These are phyloP conservation scores for Diaporthe ampelina DNA, from an alignment of 2,329 filamentous ascomycete species.

Conservation along the genomic window DNA sequence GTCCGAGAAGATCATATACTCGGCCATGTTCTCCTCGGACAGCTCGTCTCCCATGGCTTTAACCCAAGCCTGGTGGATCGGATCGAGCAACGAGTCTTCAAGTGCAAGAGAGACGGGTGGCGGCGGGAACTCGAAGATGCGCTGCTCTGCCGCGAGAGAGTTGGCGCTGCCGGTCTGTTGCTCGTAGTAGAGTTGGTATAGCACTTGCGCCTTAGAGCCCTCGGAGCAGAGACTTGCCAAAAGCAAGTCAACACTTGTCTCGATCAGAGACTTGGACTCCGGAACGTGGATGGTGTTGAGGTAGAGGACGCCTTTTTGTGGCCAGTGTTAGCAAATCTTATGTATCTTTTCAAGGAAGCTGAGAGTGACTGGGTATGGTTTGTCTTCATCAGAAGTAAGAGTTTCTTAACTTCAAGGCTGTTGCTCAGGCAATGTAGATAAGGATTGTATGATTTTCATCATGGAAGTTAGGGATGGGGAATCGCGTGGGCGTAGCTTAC, in stretches of 20 bases:
- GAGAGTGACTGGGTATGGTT: constrained; percentile 41
- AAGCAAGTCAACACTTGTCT: constrained; percentile 57
- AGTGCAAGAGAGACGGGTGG: constrained; percentile 78
- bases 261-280: constrained; percentile 55
- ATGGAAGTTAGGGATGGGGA: constrained; percentile 65
- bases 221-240: constrained; percentile 49
- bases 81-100: constrained; percentile 76
- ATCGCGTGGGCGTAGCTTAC: constrained; percentile 72
- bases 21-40: constrained; percentile 56
- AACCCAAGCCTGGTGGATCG: constrained; percentile 80
- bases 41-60: constrained; percentile 66
- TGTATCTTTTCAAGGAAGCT: constrained; percentile 41
- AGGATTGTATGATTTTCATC: constrained; percentile 80
- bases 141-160: constrained; percentile 52
- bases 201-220: constrained; percentile 49
- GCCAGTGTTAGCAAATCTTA: constrained; percentile 48
- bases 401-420: constrained; percentile 81
- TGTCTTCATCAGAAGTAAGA: constrained; percentile 79
- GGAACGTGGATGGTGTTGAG: constrained; percentile 56
- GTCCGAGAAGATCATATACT: constrained; percentile 86
- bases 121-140: constrained; percentile 69
- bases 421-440: constrained; percentile 99
- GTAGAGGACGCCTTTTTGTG: constrained; percentile 53
- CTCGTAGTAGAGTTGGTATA: constrained; percentile 71
- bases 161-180: constrained; percentile 51